Base-by-base conservation (phyloP, 2,329 filamentous ascomycete genomes). In the Xylaria sp. region DNA sequence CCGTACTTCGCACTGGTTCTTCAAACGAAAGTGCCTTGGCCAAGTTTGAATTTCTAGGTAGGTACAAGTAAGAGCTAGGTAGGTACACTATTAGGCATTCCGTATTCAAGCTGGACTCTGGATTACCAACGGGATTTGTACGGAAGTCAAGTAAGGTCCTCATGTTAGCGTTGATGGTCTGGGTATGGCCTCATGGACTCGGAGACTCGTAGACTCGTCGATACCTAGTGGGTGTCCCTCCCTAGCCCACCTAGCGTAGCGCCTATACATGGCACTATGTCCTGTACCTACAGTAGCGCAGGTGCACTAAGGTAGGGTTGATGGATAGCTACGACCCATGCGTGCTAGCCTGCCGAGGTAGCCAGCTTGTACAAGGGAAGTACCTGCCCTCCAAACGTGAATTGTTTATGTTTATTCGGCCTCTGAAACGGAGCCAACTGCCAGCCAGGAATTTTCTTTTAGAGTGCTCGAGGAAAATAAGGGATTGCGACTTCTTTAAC, bases 361-460 rank as follows among this genome's bases (percentile, higher is more conserved):
- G 63, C 56, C 58, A 59, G 59, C 52, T 59, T 63, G 62, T 64
- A 56, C 44, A n/a, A 49, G 18, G 54, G 54, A 59, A 57, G 55
- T 62, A 54, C 54, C 11, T 30, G 23, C 23, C 23, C 23, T 30
- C 23, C 4, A 3, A 30, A 55, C 58, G 58, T 56, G 56, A 50
- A 57, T 61, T 61, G 63, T 65, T 66, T 66, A 66, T 65, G 58
- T 63, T 59, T 56, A 54, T 62, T 55, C 55, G 55, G 59, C 59
- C 60, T 56, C 62, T 58, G 59, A 60, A 62, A 67, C 62, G 61
- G 60, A 58, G 64, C 63, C 58, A 57, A 57, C 60, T 51, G 4
- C 5, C 23, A 13, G 37, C 37, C 37, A 42, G 37, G 37, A 42
- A 42, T 42, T 13, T 42, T 42, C 23, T 30, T 42, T 42, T 42